phyloP scores from a whole-genome alignment of 2,329 filamentous ascomycete genomes.

The Neopestalotiopsis sp. region DNA sequence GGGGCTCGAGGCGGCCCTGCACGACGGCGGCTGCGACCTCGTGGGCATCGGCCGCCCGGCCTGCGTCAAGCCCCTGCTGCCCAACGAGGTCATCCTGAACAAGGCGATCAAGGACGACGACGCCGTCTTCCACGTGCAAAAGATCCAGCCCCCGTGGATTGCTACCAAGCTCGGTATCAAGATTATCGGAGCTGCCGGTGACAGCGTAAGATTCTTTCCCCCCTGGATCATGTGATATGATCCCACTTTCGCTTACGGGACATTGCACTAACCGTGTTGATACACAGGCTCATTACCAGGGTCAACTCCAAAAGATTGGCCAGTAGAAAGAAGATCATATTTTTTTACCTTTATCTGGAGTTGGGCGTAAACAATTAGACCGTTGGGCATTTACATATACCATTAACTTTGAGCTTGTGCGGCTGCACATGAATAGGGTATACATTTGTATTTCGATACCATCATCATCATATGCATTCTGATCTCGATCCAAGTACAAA shows the following conservation, averaged over 20 bases:
- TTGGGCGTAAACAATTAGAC: neutral
- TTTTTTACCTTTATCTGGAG: neutral
- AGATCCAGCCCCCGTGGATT: slow-evolving; percentile 18
- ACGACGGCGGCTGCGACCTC: slow-evolving; percentile 20
- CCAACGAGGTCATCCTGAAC: slow-evolving; percentile 18
- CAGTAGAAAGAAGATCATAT: neutral
- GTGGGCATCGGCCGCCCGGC: slow-evolving; percentile 20
- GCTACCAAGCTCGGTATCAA: slow-evolving; percentile 16
- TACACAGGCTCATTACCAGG: neutral
- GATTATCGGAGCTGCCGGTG: slow-evolving; percentile 17
- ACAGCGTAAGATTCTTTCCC: slow-evolving; percentile 18
- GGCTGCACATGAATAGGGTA: neutral
- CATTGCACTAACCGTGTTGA: neutral
- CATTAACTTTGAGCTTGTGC: neutral
- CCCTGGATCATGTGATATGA: no score
- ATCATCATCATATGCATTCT: neutral
- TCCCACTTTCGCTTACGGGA: neutral
- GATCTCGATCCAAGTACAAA: neutral
- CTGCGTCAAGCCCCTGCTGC: slow-evolving; percentile 14
- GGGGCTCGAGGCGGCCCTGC: slow-evolving; percentile 21
- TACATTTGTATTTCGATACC: neutral
- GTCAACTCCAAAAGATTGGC: slow-evolving; percentile 4
- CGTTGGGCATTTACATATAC: neutral
- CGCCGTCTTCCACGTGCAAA: slow-evolving; percentile 18
- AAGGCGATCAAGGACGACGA: slow-evolving; percentile 18